Evolutionary conservation across 768 basidiomycete genomes (phyloP), one percentile per base, ranked within the genome.

Genomic region (Boletus subcaerulescens): DNA sequence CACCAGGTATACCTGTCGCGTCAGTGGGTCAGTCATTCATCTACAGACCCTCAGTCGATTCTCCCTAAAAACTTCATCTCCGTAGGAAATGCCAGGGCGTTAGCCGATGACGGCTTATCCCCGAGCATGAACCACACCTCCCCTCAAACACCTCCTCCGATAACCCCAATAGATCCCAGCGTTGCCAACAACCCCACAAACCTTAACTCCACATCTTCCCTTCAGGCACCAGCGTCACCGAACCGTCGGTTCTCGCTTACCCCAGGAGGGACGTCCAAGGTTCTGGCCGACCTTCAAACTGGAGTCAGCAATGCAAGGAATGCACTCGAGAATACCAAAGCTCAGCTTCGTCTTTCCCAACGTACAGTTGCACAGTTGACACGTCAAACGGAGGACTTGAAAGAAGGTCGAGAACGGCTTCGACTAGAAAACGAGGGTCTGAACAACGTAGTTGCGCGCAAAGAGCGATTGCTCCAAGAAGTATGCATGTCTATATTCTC

Each of bases 401-500:
- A 93, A 68, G 93, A 94, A 68, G 87, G 83, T 3, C 78, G 91
- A 59, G 93, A 95, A 69, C 76, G 93, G 45, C 71, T 93, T 58
- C 72, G 91, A 53, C 65, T 91, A 47, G 93, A 95, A 72, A 94
- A 92, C 62, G 93, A 94, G 66, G 88, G 87, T 3, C 69, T 94
- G 60, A 92, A 92, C 63, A 91, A 91, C 58, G 91, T 93, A 17
- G 88, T 95, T 22, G 83, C 90, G 29, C 77, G 93, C 55, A 94
- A 94, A 68, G 93, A 95, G 72, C 78, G 93, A 58, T 62, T 93
- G 51, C 71, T 93, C 57, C 93, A 94, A 72, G 93, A 95, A 77
- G 89, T 89, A 58, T 53, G 75, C 62, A 20, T 20, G n/a, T 54
- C 44, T 48, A 3, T 24, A 17, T 18, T 47, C 32, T 36, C 6